A percentile compares a stretch with the other conserved stretches of the same genome.
These are phyloP conservation scores for Penicillium cataractarum DNA, from an alignment of 495 filamentous ascomycete genomes.

Conservation along the genomic window DNA sequence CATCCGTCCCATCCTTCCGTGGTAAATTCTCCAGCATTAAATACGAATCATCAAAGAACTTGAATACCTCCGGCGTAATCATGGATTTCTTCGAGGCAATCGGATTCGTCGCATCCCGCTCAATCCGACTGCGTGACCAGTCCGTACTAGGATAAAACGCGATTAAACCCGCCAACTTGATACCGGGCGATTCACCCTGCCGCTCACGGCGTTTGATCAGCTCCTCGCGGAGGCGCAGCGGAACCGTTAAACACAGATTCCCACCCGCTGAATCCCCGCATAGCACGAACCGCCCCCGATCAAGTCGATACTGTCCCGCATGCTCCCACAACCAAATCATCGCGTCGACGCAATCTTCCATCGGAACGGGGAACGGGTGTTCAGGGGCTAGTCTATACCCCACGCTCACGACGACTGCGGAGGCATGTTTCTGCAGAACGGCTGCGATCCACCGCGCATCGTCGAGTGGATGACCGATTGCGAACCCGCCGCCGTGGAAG, in stretches of 20 bases:
- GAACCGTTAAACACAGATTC: constrained; percentile 73
- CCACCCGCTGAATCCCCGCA: constrained; percentile 77
- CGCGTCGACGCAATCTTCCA: constrained; percentile 68
- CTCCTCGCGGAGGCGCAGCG: constrained; percentile 55
- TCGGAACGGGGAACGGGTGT: constrained; percentile 48
- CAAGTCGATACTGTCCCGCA: constrained; percentile 50
- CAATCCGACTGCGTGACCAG: constrained; percentile 66
- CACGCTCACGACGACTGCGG: constrained; percentile 29
- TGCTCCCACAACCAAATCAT: constrained; percentile 53
- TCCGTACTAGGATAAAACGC: constrained; percentile 77
- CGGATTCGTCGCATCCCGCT: constrained; percentile 32
- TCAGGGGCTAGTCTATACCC: constrained; percentile 45
- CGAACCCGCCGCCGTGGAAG: constrained; percentile 44
- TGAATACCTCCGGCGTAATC: constrained; percentile 15
- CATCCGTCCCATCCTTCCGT: constrained; percentile 1
- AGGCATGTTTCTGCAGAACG: constrained; percentile 14
- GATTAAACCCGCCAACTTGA: constrained; percentile 48
- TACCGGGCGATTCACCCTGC: constrained; percentile 22
- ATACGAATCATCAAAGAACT: constrained; percentile 29
- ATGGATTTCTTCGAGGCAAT: constrained; percentile 18
- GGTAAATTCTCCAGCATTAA: constrained; percentile 18
- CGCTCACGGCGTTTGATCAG: constrained; percentile 18
- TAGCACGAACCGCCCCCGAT: constrained; percentile 59
- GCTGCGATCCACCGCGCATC: constrained; percentile 24
- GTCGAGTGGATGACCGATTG: constrained; percentile 37